Percentiles rank a stretch among this genome's conserved stretches.
Evolutionary conservation across 192 early-diverging fungal genomes (phyloP).

Genomic region (Paraglomus brasilianum): DNA sequence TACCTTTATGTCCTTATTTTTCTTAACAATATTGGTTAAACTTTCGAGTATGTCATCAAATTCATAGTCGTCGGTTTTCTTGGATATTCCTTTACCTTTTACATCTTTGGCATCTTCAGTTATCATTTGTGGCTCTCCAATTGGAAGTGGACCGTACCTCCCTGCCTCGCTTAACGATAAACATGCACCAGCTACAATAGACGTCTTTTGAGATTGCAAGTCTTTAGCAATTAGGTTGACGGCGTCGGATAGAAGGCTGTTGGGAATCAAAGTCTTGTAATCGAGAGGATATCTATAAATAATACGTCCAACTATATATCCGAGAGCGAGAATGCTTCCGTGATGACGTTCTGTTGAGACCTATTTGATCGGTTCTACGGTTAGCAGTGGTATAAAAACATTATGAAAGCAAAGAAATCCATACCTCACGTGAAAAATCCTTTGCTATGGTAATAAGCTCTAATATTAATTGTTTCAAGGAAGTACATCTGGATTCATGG

Average conservation of each 20-base stretch:
- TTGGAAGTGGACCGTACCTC: constrained; percentile 51
- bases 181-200: constrained; percentile 60
- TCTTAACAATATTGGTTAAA: constrained; percentile 52
- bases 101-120: no score
- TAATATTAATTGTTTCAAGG: constrained; percentile 44
- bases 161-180: constrained; percentile 73
- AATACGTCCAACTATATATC: constrained; percentile 64
- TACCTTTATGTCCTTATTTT: constrained; percentile 66
- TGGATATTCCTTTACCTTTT: not conserved
- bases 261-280: constrained; percentile 41
- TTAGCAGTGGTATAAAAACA: constrained; percentile 20
- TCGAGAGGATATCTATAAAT: constrained; percentile 53
- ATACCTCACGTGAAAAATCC: constrained; percentile 50
- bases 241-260: constrained; percentile 30
- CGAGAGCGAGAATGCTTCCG: constrained; percentile 67
- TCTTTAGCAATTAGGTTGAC: constrained; percentile 45
- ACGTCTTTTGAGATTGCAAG: constrained; percentile 52
- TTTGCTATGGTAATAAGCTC: constrained; percentile 37
- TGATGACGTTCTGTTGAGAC: constrained; percentile 57
- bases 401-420: not conserved
- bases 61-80: constrained; percentile 12
- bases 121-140: constrained; percentile 21
- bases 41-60: constrained; percentile 42
- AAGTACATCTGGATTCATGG: constrained; percentile 29
- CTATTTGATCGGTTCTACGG: not conserved